Base-by-base conservation (phyloP, 2,329 filamentous ascomycete species). In the Microcyclospora pomicola region DNA sequence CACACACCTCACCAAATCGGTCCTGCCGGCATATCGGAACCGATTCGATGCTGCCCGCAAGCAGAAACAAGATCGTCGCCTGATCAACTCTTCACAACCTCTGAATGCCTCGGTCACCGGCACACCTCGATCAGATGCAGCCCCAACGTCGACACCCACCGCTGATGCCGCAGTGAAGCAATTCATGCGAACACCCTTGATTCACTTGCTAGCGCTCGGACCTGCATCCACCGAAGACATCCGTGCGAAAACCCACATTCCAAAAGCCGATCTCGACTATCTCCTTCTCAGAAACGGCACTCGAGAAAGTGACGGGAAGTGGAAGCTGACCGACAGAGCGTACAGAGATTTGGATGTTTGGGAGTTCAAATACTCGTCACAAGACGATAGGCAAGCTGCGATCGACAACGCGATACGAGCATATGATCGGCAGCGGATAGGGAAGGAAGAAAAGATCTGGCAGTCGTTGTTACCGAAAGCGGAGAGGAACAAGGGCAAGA, bases 301-400 rank as follows among this genome's bases (percentile, higher is more conserved):
- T 39, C 63, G 68, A 46, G 66, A 65, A 35, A 58, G 66, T 32
- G 58, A 68, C 30, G 65, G 65, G 13, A 68, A 69, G 43, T 73
- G 67, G 56, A 59, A 69, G 47, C 60, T 80, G 43, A 67, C 60
- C 27, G 73, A 77, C 55, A 73, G 72, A 49, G 59, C 62, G 12
- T 79, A 70, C 53, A 73, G 72, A 48, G 74, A 78, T 37, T 59
- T 80, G 43, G 72, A 77, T 49, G 66, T 75, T 9, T 78, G 68
- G 65, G 69, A 65, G 6, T 79, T 79, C 50, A 65, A 64, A 10
- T 80, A 77, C 54, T 65, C 64, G 19, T 65, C 59, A 29, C 51
- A 67, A 34, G 66, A 71, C 34, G 71, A 77, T 40, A 66, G 75
- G 13, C 63, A 76, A 43, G 60, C 67, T 37, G 75, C 73, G 19